Base-by-base conservation (phyloP, 1,284 basidiomycete species). In the Exobasidium cylindrosporum region DNA sequence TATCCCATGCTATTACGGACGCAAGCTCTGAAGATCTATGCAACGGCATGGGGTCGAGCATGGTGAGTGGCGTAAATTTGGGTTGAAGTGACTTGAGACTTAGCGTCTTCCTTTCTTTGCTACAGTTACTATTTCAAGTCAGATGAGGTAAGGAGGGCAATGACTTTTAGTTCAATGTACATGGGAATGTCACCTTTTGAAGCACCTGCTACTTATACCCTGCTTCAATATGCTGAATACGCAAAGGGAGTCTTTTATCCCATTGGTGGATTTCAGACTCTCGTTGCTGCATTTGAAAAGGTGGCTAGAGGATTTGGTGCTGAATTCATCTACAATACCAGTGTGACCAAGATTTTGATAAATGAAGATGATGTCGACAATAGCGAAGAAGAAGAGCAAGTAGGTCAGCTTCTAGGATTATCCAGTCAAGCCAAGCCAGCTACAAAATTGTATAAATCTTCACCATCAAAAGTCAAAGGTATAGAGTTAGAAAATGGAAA, bases 191-290 rank as follows among this genome's bases (percentile, higher is more conserved):
- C 82, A 7, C 84, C 84, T 7, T 84, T 83, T 65, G 82, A 84
- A 44, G 82, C 84, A 0, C 84, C 84, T 0, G 84, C 83, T 4
- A 84, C 83, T 21, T 84, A 84, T 70, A 81, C 81, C 10, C 72
- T 84, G 11, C 74, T 84, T 13, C 84, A 84, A 70, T 84, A 84
- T 74, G 83, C 83, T n/a, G 84, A 84, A 71, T 81, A 83, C 10
- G 82, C 83, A 45, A 73, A 75, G 66, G 53, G 58, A 58, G 84
- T 85, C 58, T 84, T 83, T 79, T 85, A 85, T 68, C 84, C 84
- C 1, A 75, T 80, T 43, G 84, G 84, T 17, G 84, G 84, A 2
- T 84, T 84, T 67, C 82, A 83, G 62, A 77, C 74, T 54, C 81
- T 84, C 52, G 73, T 82, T n/a, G 73, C 81, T 54, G 80, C 83